A percentile compares a stretch with the other conserved stretches of the same genome.
These are phyloP conservation scores for Talaromyces rugulosus DNA, from an alignment of 2,329 filamentous ascomycete species.

Conservation along the genomic window DNA sequence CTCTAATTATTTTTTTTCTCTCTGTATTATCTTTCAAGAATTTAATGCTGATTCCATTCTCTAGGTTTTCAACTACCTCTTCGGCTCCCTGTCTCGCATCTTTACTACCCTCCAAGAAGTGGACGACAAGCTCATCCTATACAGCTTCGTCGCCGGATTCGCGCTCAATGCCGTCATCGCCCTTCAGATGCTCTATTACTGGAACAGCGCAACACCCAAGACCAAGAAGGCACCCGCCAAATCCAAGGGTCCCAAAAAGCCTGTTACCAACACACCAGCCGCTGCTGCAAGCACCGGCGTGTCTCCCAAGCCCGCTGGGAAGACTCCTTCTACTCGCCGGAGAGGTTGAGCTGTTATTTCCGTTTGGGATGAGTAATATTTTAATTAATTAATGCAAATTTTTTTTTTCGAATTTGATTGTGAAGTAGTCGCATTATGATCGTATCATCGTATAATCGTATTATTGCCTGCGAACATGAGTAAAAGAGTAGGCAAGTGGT, in stretches of 20 bases:
- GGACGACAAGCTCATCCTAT: constrained; percentile 91
- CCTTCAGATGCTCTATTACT: constrained; percentile 91
- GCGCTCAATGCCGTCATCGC: constrained; percentile 83
- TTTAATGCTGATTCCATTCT: constrained; percentile 4
- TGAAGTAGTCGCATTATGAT: neutral
- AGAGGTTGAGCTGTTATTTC: constrained; percentile 40
- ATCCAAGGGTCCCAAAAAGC: constrained; percentile 31
- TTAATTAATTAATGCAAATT: neutral
- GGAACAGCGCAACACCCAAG: constrained; percentile 58
- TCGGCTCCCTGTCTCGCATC: constrained; percentile 87
- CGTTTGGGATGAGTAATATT: neutral
- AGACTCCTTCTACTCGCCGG: constrained; percentile 54
- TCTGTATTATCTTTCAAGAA: neutral
- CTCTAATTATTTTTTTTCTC: neutral
- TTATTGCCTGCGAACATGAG: neutral
- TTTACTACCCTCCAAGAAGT: constrained; percentile 98
- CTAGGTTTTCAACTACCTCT: constrained; percentile 96
- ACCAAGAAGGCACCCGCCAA: constrained; percentile 18
- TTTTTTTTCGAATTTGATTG: constrained; percentile 11
- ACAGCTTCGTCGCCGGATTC: constrained; percentile 89
- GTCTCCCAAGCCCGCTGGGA: constrained; percentile 38
- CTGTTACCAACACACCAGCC: constrained; percentile 20
- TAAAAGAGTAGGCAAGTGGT: neutral
- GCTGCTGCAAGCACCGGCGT: constrained; percentile 35
- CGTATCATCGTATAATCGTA: neutral